Evolutionary conservation across 441 rosid genomes (phyloP), one percentile per base, ranked within the genome.

Genomic region (Gossypium davidsonii): DNA sequence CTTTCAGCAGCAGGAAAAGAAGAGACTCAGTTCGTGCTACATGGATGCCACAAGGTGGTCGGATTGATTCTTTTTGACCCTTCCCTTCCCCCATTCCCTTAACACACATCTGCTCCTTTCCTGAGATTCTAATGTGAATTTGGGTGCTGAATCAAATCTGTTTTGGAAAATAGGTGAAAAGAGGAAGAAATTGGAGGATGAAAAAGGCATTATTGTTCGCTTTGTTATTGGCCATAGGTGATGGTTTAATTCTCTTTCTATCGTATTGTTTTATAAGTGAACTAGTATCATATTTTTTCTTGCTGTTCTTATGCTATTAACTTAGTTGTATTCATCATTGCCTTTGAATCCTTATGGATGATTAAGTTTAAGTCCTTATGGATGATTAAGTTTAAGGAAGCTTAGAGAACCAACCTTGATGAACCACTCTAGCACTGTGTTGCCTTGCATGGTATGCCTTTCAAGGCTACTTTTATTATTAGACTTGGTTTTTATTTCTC

Each of bases 41-140:
- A 0, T 95, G 98, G 98, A 89, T 95, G 95, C 98, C 92, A 44
- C 99, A 91, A 93, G 99, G 98, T 95, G 78, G 64, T 21, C 66
- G 11, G 61, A 58, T 44, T 51, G 46, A 17, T 26, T 67, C 44
- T 15, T 72, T 51, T 17, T 34, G 10, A 39, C 20, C 6, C 17
- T 14, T 59, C 12, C 21, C 37, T 17, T 58, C 51, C 18, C 42
- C 8, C 37, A 28, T 42, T 37, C 21, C 25, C 53, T 11, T 42
- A 11, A 39, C 4, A 37, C 7, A 10, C 26, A 17, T 10, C 25
- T 8, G 8, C 3, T n/a, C 9, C 6, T 14, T 15, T 49, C 26
- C 49, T 8, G 15, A 6, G 60, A 28, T 4, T 69, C 5, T 3
- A 64, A 26, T 82, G 58, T 46, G 68, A 72, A 17, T 52, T 34